phyloP scores from a whole-genome alignment of 768 basidiomycete species.

The Russula griseocarnosa region DNA sequence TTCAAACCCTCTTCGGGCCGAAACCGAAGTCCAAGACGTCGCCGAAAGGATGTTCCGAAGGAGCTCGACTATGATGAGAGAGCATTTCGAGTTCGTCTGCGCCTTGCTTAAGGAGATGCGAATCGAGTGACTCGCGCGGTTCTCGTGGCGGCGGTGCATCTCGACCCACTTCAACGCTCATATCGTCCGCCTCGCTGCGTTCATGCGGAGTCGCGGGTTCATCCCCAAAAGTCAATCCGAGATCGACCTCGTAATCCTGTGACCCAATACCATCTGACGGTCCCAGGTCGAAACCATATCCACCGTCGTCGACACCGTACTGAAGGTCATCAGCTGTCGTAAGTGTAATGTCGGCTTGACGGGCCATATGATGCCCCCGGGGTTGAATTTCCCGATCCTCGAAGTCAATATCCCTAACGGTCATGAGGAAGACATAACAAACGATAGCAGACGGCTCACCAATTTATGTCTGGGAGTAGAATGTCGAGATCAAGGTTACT shows the following conservation, averaged over 20 bases:
- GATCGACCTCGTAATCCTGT: slow-evolving; percentile 74
- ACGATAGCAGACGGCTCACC: slow-evolving; percentile 43
- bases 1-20: slow-evolving; percentile 44
- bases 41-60: slow-evolving; percentile 63
- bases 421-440: slow-evolving; percentile 22
- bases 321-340: slow-evolving; percentile 69
- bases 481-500: slow-evolving; percentile 77
- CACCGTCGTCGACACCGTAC: slow-evolving; percentile 53
- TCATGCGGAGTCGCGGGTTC: slow-evolving; percentile 28
- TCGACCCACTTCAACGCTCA: slow-evolving; percentile 74
- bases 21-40: slow-evolving; percentile 50
- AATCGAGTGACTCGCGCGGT: slow-evolving; percentile 55
- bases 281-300: slow-evolving; percentile 73
- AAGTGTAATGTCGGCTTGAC: slow-evolving; percentile 85
- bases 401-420: slow-evolving; percentile 71
- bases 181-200: slow-evolving; percentile 46
- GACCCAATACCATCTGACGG: slow-evolving; percentile 82
- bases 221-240: slow-evolving; percentile 76
- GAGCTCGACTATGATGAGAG: slow-evolving; percentile 60
- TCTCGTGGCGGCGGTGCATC: slow-evolving; percentile 52
- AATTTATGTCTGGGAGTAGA: slow-evolving; percentile 74
- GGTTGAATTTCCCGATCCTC: slow-evolving; percentile 61
- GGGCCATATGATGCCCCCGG: slow-evolving; percentile 77
- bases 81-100: slow-evolving; percentile 58
- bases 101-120: slow-evolving; percentile 51